Conservation (phyloP, 495 filamentous ascomycete genomes). For the Penicillium herquei region DNA sequence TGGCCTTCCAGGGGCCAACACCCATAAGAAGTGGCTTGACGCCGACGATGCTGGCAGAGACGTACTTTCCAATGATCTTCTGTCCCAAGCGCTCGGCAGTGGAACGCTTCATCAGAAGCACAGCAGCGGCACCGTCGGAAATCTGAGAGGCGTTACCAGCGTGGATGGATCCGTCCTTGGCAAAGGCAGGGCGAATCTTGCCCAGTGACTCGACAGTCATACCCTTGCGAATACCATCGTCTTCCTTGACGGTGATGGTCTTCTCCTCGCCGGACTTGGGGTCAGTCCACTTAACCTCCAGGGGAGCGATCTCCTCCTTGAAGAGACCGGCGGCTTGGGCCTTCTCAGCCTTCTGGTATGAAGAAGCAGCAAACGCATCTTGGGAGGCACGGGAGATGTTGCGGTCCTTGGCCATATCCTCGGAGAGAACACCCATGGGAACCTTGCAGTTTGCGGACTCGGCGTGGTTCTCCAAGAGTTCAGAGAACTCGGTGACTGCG, state of each 20-base stretch:
- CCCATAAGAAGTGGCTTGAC: constrained; percentile 95
- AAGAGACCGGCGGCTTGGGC: constrained; percentile 90
- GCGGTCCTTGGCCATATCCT: constrained; percentile 89
- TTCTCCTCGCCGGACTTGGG: constrained; percentile 85
- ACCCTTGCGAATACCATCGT: constrained; percentile 83
- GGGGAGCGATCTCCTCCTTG: constrained; percentile 85
- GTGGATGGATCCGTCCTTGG: constrained; percentile 90
- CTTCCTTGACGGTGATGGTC: constrained; percentile 76
- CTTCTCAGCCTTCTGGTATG: constrained; percentile 82
- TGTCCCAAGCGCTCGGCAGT: constrained; percentile 87
- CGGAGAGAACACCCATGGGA: constrained; percentile 92
- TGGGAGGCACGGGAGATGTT: constrained; percentile 69
- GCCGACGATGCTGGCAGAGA: constrained; percentile 79
- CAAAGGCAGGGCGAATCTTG: constrained; percentile 91
- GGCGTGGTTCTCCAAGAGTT: constrained; percentile 78
- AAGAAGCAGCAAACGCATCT: constrained; percentile 84
- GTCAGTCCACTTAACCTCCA: constrained; percentile 81
- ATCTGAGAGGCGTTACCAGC: constrained; percentile 96
- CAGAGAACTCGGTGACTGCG: constrained; percentile 92
- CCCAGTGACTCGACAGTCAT: constrained; percentile 81
- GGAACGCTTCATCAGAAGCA: constrained; percentile 91
- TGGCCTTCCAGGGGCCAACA: constrained; percentile 92
- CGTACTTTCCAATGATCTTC: constrained; percentile 86
- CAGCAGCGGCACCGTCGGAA: constrained; percentile 91
- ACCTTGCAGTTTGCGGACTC: constrained; percentile 96